Conservation (phyloP, 495 filamentous ascomycete species). For the Hyphodiscus hymeniophilus region DNA sequence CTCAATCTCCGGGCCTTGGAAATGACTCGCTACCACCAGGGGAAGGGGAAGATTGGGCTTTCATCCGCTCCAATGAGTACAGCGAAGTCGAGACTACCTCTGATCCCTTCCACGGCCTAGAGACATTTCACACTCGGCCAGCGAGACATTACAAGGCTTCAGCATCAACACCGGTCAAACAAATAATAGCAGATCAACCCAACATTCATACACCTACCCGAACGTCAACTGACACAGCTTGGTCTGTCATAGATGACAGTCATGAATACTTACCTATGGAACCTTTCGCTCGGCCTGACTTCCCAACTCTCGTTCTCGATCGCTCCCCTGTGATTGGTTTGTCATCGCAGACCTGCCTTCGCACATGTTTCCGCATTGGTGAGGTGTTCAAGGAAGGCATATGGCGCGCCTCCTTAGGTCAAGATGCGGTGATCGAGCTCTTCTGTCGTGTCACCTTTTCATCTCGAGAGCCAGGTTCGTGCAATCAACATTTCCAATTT, state of each 20-base stretch:
- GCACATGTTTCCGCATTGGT: constrained; percentile 54
- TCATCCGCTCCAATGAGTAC: constrained; percentile 4
- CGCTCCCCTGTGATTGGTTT: constrained; percentile 45
- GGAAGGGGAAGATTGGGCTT: constrained; percentile 12
- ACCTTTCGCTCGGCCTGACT: constrained; percentile 39
- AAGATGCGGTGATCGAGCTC: constrained; percentile 46
- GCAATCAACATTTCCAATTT: constrained; percentile 51
- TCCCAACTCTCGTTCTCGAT: constrained; percentile 39
- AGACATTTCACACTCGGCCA: too few species aligned
- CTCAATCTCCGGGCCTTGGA: background rate
- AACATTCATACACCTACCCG: background rate
- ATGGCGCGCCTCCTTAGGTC: constrained; percentile 24
- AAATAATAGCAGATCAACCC: background rate
- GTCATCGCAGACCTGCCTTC: constrained; percentile 35
- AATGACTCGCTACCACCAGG: background rate
- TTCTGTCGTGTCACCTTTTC: constrained; percentile 49
- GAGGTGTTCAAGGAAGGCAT: constrained; percentile 42
- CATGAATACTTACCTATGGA: constrained; percentile 18
- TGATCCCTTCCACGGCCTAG: background rate
- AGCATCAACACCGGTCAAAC: too few species aligned
- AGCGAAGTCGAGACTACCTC: background rate
- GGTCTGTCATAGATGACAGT: constrained; percentile 7
- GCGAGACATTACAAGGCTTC: too few species aligned
- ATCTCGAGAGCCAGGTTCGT: constrained; percentile 31
- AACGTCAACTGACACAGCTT: background rate